Evolutionary conservation across 805 yeast species (phyloP), one percentile per base, ranked within the genome.

Genomic region (Monosporozyma siamensis): DNA sequence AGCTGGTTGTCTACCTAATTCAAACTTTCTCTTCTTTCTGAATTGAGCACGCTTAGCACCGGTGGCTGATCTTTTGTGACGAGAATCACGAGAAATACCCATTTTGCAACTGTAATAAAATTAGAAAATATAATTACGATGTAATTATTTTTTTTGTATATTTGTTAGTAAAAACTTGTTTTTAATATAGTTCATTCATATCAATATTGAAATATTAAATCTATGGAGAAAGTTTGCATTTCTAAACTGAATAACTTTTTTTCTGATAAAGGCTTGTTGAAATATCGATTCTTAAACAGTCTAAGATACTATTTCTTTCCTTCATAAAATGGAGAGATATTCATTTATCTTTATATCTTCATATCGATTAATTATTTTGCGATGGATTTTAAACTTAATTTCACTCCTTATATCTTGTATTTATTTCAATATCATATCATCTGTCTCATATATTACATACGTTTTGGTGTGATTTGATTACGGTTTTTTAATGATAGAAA

Each of bases 51-150:
- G 89, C 77, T 88, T 89, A 71, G 98, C 98, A 84, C 98, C 98
- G 69, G 98, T 89, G 74, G 94, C 95, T 66, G 97, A 76, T 77
- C 98, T 94, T 86, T 92, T 92, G 88, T 92, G 98, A 78, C 97
- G 96, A 74, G 98, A 90, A 81, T 92, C 97, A 82, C 98, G 90
- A 75, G 97, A 89, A 84, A 92, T 92, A 89, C 98, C 97, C 98
- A 92, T 92, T 72, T 72, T 84, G 68, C 51, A 44, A 43, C 52
- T 48, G 40, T 37, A 39, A n/a, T 32, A 32, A 32, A 32, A 20
- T 11, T 10, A 4, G 23, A 6, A 18, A n/a, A 17, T 4, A 9
- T 31, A 18, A 31, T 31, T 17, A 14, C 4, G 17, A 12, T 18
- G 10, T 18, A 6, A 34, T 12, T 11, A 21, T 34, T n/a, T 23